Base-by-base conservation (phyloP, 2,329 filamentous ascomycete genomes). In the Dendryphion nanum region DNA sequence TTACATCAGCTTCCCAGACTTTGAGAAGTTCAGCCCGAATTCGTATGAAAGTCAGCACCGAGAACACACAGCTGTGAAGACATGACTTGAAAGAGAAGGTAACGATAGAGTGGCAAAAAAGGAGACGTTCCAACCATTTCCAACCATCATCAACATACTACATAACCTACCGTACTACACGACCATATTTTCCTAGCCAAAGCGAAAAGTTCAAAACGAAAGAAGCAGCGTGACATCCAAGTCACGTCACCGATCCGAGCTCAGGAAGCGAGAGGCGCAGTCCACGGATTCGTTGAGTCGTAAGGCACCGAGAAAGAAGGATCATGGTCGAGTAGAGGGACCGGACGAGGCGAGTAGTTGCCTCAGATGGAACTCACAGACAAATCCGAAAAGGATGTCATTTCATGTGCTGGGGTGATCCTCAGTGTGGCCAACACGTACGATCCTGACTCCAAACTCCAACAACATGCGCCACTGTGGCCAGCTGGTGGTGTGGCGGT, bases 1-100 rank as follows among this genome's bases (percentile, higher is more conserved):
- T 45, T 87, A 87, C 64, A 82, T 85, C 57, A 86, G 83, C 69
- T 87, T 87, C 59, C 83, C 83, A 13, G 83, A 78, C 61, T 86
- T 86, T 62, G 83, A 87, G 54, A 76, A 80, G 43, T 86, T 75
- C 48, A 47, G 37, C n/a, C 51, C 55, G 30, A 54, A 55, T 36
- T 46, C 51, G 15, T 63, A 64, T 42, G 56, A 55, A 7, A 44
- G 19, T 16, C 56, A 61, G 37, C 51, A 49, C 28, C 51, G 45
- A 15, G 54, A 60, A 32, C 53, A 58, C 33, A 50, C 50, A 18
- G 54, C 51, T 31, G 58, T 64, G 30, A 59, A 54, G 43, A 63
- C 61, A 37, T 66, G 60, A 64, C 35, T 32, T 26, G 21, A 35
- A 18, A 18, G 31, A 33, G 31, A 33, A 33, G 14, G 18, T 14